Base-by-base conservation (phyloP, 371 early-diverging fungal genomes). In the Mortierella sp. region DNA sequence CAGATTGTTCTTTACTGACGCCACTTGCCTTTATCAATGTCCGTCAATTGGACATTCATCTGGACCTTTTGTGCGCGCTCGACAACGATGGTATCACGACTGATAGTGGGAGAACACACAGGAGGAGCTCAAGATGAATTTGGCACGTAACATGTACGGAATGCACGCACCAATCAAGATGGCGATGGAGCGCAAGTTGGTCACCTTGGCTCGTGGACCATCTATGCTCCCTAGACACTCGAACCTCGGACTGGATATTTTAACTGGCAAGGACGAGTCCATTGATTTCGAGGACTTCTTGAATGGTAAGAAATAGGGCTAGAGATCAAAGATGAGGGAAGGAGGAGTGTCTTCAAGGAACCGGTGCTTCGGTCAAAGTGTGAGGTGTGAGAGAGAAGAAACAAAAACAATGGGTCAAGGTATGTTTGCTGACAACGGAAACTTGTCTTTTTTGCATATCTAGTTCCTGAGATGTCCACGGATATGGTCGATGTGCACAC, bases 201-300 rank as follows among this genome's bases (percentile, higher is more conserved):
- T 93, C 51, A 81, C 82, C 61, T 84, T 88, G 86, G 95, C 93
- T 85, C 43, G 50, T 38, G 67, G 86, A 38, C 67, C 85, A 51
- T 91, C 93, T 38, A 84, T 88, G 55, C 73, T 94, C 43, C 88
- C 91, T 52, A 82, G 85, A 12, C 52, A 56, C n/a, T 88, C 93
- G 48, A 93, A 91, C 69, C 71, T 96, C 5, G 93, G 90, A 51
- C 62, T 93, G 60, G 95, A 96, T 82, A 94, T 97, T 60, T 83
- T 98, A 61, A 81, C 82, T 64, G 97, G 97, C 55, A 87, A 84
- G 69, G 97, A 96, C 76, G 90, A 91, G 58, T 87, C 91, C 12
- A 89, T 97, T 66, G 97, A 94, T 51, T 90, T 94, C 56, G 93
- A 94, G 78, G 98, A 98, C 67, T 89, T 96, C 73, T 86, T 95